Conservation (phyloP, 2,329 filamentous ascomycete species). For the Scytalidium sp. region DNA sequence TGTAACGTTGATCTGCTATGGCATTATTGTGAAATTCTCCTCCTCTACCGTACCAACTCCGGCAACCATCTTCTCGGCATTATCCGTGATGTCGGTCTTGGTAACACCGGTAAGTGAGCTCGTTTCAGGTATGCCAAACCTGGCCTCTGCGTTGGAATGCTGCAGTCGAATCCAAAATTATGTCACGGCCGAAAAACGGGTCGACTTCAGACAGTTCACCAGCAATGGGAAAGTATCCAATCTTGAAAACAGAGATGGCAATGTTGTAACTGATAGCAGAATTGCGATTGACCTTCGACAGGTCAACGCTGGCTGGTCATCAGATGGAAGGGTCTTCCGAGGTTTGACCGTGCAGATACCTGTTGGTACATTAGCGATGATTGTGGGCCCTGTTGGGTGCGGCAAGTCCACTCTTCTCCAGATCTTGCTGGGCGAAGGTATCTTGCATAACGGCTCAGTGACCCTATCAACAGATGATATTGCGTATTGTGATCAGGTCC, state of each 20-base stretch:
- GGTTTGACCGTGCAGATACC: not conserved
- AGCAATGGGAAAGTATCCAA: conserved; percentile 9
- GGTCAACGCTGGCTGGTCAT: not conserved
- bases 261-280: conserved; percentile 8
- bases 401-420: conserved; percentile 20
- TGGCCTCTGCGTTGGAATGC: conserved; percentile 11
- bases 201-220: not conserved
- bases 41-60: conserved; percentile 9
- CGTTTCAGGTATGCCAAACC: conserved; percentile 9
- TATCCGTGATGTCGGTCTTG: conserved; percentile 14
- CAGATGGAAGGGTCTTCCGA: not conserved
- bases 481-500: conserved; percentile 15
- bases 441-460: conserved; percentile 6
- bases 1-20: conserved; percentile 12
- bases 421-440: conserved; percentile 16
- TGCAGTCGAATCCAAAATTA: conserved; percentile 13
- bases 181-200: conserved; percentile 6
- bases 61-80: conserved; percentile 11
- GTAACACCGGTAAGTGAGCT: conserved; percentile 11
- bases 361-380: conserved; percentile 3
- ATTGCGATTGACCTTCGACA: conserved; percentile 9
- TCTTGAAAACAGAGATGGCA: conserved; percentile 15
- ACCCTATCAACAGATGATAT: conserved; percentile 4
- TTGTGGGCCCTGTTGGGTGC: conserved; percentile 22
- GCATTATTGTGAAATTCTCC: conserved; percentile 8